These are phyloP conservation scores for Digitaria exilis DNA, from an alignment of 202 grass and related monocot species.

Conservation along the genomic window DNA sequence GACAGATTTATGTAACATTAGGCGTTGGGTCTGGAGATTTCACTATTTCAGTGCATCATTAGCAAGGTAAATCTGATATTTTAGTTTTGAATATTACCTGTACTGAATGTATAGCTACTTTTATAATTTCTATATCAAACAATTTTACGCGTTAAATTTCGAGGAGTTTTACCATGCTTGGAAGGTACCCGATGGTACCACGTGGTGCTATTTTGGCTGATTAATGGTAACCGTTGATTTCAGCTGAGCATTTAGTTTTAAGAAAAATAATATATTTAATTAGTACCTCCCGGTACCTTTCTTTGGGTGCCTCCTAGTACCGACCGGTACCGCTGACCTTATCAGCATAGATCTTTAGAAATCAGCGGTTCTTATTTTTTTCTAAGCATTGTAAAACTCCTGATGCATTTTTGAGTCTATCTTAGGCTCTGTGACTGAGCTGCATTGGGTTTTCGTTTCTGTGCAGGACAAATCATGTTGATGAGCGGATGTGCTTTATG, in stretches of 20 bases:
- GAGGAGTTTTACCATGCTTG: no score
- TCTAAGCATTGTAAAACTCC: no score
- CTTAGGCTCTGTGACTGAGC: neutral
- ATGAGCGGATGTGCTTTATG: neutral
- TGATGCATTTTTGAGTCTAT: neutral
- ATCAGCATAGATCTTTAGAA: no score
- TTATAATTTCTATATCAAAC: neutral
- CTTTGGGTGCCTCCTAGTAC: no score
- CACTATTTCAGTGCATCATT: constrained; percentile 30
- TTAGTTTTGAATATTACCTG: neutral
- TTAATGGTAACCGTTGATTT: no score
- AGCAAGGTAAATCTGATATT: constrained; percentile 38
- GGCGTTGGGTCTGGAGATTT: constrained; percentile 15
- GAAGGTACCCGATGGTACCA: no score
- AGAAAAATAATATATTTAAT: no score
- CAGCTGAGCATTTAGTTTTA: no score
- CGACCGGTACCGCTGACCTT: no score
- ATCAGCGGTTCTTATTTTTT: no score
- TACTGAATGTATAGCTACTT: neutral
- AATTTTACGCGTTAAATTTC: neutral
- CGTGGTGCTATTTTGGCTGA: no score
- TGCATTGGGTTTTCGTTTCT: constrained; percentile 2
- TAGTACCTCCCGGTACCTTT: no score
- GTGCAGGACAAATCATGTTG: constrained; percentile 28
- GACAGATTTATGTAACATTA: constrained; percentile 23